phyloP scores from a whole-genome alignment of 2,329 filamentous ascomycete species.

The Reticulascus tulasneorum region DNA sequence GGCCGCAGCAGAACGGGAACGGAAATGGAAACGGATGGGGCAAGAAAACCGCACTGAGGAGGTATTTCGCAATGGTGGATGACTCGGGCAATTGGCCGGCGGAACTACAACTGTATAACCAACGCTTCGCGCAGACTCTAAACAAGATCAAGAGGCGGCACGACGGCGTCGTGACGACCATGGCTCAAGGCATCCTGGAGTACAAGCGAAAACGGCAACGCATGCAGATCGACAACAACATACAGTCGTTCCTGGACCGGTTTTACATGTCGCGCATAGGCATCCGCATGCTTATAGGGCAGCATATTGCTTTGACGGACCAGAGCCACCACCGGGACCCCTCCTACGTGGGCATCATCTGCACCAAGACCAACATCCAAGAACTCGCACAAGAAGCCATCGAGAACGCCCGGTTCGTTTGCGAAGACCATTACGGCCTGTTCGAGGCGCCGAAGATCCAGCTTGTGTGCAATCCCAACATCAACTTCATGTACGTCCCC shows the following conservation, averaged over 20 bases:
- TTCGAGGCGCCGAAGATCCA: slow-evolving; percentile 97
- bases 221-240: slow-evolving; percentile 97
- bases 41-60: slow-evolving; percentile 50
- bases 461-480: slow-evolving; percentile 87
- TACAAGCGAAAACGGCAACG: slow-evolving; percentile 95
- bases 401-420: slow-evolving; percentile 98
- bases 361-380: slow-evolving; percentile 94
- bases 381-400: slow-evolving; percentile 96
- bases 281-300: slow-evolving; percentile 97
- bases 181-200: slow-evolving; percentile 95
- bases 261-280: slow-evolving; percentile 99
- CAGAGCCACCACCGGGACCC: slow-evolving; percentile 86
- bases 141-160: slow-evolving; percentile 94
- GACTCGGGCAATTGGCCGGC: slow-evolving; percentile 88
- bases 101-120: slow-evolving; percentile 91
- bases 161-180: slow-evolving; percentile 95
- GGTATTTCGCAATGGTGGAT: slow-evolving; percentile 91
- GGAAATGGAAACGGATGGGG: slow-evolving; percentile 47
- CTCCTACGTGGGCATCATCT: slow-evolving; percentile 97
- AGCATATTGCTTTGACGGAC: slow-evolving; percentile 95
- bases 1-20: slow-evolving; percentile 34
- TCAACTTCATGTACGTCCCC: slow-evolving; percentile 99
- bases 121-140: slow-evolving; percentile 80
- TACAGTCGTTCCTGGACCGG: slow-evolving; percentile 94
- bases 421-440: slow-evolving; percentile 95